phyloP scores from a whole-genome alignment of 2,329 filamentous ascomycete genomes.

The Penicillium sp. region DNA sequence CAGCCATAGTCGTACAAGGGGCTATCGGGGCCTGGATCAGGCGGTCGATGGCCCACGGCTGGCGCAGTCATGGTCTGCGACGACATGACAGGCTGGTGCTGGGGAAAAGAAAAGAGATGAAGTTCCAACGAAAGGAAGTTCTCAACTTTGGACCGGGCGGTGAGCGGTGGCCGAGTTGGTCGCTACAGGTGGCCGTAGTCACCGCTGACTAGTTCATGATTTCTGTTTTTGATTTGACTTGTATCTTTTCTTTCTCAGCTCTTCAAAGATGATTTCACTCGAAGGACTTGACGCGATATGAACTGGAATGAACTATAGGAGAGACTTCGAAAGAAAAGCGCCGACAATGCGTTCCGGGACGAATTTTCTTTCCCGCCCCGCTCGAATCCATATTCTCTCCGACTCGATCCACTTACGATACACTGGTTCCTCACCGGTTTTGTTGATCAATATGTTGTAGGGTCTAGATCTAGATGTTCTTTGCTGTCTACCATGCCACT shows the following conservation, averaged over 20 bases:
- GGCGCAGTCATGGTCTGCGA: constrained; percentile 50
- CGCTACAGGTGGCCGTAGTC: constrained; percentile 25
- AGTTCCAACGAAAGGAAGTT: constrained; percentile 27
- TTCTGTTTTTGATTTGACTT: neutral
- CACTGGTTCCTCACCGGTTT: constrained; percentile 24
- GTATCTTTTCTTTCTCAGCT: neutral
- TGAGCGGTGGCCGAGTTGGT: constrained; percentile 26
- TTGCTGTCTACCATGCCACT: neutral
- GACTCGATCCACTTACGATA: constrained; percentile 20
- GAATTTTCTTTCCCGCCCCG: constrained; percentile 31
- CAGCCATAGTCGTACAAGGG: constrained; percentile 42
- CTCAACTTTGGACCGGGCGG: constrained; percentile 25
- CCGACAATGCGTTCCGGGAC: constrained; percentile 22
- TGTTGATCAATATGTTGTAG: neutral
- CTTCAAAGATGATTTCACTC: neutral
- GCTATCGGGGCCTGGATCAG: constrained; percentile 43
- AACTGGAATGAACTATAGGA: neutral
- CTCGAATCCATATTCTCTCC: constrained; percentile 19
- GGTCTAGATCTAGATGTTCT: constrained; percentile 13
- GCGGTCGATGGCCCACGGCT: constrained; percentile 47
- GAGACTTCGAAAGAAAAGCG: neutral
- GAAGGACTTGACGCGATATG: neutral
- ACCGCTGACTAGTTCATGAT: constrained; percentile 6
- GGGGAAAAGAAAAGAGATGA: constrained; percentile 23
- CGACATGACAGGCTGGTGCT: constrained; percentile 43